These are phyloP conservation scores for Pythium rishiriense DNA, from an alignment of 352 stramenopile species.

Conservation along the genomic window DNA sequence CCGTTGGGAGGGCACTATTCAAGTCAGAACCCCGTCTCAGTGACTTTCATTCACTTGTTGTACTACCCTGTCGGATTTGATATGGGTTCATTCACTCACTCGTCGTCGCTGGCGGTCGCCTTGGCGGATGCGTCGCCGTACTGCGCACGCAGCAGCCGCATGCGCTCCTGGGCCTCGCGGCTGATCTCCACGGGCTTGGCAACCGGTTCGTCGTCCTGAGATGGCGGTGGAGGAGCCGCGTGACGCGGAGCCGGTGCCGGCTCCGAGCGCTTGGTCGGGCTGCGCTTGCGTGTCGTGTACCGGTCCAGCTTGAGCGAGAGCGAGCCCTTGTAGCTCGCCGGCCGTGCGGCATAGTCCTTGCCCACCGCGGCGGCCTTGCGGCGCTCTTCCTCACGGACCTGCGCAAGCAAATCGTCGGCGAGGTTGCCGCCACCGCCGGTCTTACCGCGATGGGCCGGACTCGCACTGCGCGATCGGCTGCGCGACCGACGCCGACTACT, in stretches of 20 bases:
- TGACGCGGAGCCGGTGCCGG: conserved; percentile 19
- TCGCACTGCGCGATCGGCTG: conserved; percentile 37
- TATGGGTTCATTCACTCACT: conserved; percentile 25
- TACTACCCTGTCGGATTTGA: conserved; percentile 13
- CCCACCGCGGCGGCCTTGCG: conserved; percentile 88
- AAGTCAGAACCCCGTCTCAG: conserved; percentile 1
- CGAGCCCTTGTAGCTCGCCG: conserved; percentile 91
- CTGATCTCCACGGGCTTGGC: conserved; percentile 21
- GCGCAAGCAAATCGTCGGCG: conserved; percentile 86
- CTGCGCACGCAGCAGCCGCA: conserved; percentile 69
- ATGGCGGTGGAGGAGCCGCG: background rate
- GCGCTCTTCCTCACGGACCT: conserved; percentile 91
- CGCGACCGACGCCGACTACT: conserved; percentile 36
- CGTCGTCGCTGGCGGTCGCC: conserved; percentile 10
- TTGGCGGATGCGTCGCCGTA: conserved; percentile 69
- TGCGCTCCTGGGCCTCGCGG: conserved; percentile 57
- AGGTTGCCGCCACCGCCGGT: conserved; percentile 16
- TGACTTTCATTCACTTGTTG: background rate
- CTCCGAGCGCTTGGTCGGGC: conserved; percentile 60
- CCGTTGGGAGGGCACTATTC: background rate
- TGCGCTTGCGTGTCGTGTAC: conserved; percentile 78
- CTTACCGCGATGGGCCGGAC: conserved; percentile 21
- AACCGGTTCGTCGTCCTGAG: conserved; percentile 2
- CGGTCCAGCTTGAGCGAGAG: conserved; percentile 91
- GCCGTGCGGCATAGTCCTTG: conserved; percentile 90